Conservation (phyloP, 2,329 filamentous ascomycete genomes). For the Xylogone sp. region DNA sequence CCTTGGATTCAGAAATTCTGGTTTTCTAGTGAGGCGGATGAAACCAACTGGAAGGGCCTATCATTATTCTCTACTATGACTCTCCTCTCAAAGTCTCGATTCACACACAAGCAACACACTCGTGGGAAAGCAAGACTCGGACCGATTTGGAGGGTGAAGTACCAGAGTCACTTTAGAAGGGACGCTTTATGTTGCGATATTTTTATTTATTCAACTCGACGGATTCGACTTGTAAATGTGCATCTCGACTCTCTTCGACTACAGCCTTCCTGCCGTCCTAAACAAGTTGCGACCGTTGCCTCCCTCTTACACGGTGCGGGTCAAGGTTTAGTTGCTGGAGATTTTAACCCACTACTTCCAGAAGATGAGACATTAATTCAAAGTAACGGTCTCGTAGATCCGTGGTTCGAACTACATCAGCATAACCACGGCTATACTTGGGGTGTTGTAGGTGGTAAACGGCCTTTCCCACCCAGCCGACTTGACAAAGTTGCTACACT, state of each 20-base stretch:
- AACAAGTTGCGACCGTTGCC: conserved; percentile 26
- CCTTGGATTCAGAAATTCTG: conserved; percentile 24
- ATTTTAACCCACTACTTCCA: conserved; percentile 35
- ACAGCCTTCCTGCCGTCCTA: conserved; percentile 24
- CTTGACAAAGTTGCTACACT: conserved; percentile 34
- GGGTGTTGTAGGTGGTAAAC: conserved; percentile 31
- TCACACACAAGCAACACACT: conserved; percentile 3
- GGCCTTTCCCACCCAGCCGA: conserved; percentile 28
- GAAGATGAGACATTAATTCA: conserved; percentile 29
- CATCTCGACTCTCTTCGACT: conserved; percentile 33
- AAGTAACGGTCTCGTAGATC: conserved; percentile 31
- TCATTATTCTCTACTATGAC: conserved; percentile 25
- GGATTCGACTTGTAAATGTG: conserved; percentile 33
- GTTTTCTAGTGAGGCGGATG: conserved; percentile 28
- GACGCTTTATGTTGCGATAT: conserved; percentile 35
- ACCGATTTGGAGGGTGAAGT: conserved; percentile 28
- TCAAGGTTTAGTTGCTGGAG: conserved; percentile 33
- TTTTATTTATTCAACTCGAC: conserved; percentile 12
- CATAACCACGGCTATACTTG: conserved; percentile 33
- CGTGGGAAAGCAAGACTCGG: conserved; percentile 16
- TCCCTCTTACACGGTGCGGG: conserved; percentile 22
- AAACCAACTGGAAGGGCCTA: conserved; percentile 15
- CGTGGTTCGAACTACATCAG: conserved; percentile 27
- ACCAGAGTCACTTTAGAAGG: conserved; percentile 27
- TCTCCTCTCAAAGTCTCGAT: conserved; percentile 25